Evolutionary conservation across 2,329 filamentous ascomycete genomes (phyloP).

Genomic region (Botrytis squamosa): DNA sequence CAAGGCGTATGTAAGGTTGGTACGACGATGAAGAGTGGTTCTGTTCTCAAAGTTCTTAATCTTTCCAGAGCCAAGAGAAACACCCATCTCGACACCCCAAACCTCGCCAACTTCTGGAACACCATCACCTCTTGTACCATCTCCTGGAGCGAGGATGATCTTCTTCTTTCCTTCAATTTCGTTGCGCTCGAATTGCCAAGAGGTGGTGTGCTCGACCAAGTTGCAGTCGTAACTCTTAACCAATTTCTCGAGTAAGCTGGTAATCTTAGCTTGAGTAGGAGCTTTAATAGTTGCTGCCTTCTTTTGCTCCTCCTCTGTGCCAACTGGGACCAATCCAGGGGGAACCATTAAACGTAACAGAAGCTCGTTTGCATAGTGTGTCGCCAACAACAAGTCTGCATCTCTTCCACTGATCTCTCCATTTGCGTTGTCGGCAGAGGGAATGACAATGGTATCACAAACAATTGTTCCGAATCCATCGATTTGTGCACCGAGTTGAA

Average conservation of each 20-base stretch:
- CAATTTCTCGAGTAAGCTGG: conserved; percentile 83
- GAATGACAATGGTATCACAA: conserved; percentile 84
- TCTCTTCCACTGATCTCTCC: conserved; percentile 70
- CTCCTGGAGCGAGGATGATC: conserved; percentile 85
- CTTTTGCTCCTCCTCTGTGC: conserved; percentile 92
- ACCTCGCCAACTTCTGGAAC: conserved; percentile 85
- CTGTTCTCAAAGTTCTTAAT: conserved; percentile 88
- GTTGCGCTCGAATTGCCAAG: conserved; percentile 93
- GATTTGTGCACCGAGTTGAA: conserved; percentile 98
- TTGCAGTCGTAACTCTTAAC: conserved; percentile 88
- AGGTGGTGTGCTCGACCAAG: conserved; percentile 95
- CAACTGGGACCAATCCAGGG: conserved; percentile 77
- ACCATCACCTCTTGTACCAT: conserved; percentile 89
- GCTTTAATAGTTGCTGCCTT: conserved; percentile 82
- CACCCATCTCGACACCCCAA: conserved; percentile 95
- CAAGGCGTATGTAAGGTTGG: conserved; percentile 83
- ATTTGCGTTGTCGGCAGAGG: conserved; percentile 57
- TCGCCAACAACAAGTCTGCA: conserved; percentile 87
- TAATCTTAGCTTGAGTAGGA: conserved; percentile 83
- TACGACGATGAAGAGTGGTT: conserved; percentile 89
- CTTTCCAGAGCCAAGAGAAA: conserved; percentile 89
- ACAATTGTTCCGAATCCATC: conserved; percentile 96
- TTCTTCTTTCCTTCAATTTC: conserved; percentile 96
- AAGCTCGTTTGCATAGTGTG: conserved; percentile 93
- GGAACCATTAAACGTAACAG: conserved; percentile 88